Conservation (phyloP, 2,329 filamentous ascomycete genomes). For the Stenocarpella maydis region DNA sequence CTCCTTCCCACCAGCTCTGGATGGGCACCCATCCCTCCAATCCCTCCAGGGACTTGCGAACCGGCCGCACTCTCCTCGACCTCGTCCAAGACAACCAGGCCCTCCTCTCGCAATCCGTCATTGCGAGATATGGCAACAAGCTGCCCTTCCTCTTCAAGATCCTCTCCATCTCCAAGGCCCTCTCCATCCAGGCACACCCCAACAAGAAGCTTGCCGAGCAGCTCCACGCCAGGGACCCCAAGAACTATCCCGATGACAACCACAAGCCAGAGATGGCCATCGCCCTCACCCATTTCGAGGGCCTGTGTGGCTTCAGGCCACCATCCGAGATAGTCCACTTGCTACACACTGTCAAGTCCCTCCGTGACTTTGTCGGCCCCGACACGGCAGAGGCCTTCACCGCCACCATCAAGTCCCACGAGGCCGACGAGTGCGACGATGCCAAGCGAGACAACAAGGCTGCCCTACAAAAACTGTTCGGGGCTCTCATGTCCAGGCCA, state of each 20-base stretch:
- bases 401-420: conserved; percentile 56
- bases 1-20: conserved; percentile 73
- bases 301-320: conserved; percentile 93
- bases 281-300: conserved; percentile 94
- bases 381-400: conserved; percentile 66
- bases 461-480: conserved; percentile 78
- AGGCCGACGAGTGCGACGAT: conserved; percentile 48
- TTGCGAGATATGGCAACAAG: conserved; percentile 78
- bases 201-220: conserved; percentile 94
- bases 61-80: conserved; percentile 85
- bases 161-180: conserved; percentile 91
- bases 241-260: conserved; percentile 98
- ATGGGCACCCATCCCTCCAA: conserved; percentile 99
- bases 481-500: conserved; percentile 80
- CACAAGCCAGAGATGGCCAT: conserved; percentile 99
- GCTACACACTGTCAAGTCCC: conserved; percentile 63
- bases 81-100: conserved; percentile 87
- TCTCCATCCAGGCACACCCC: conserved; percentile 96
- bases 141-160: conserved; percentile 98
- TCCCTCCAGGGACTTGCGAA: conserved; percentile 87
- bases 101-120: conserved; percentile 78
- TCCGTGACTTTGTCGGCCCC: conserved; percentile 73
- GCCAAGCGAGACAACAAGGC: conserved; percentile 72
- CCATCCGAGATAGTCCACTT: conserved; percentile 88
- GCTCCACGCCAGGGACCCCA: conserved; percentile 81